Evolutionary conservation across 257 asterid species (phyloP).

Genomic region (Solanum virginianum): DNA sequence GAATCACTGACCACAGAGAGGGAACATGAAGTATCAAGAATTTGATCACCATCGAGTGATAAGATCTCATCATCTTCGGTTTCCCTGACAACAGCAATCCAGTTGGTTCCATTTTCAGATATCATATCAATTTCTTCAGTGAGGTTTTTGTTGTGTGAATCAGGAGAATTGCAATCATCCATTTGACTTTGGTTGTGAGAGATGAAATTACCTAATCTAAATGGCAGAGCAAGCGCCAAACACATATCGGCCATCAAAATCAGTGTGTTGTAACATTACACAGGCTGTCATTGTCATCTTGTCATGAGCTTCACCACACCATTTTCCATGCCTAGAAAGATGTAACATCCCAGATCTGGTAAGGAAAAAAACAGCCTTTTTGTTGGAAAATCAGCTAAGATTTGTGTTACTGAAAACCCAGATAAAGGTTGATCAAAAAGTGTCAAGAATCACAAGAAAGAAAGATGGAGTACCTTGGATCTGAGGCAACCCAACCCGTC

Average conservation of each 20-base stretch:
- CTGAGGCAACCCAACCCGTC: conserved; percentile 54
- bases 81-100: conserved; percentile 31
- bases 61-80: conserved; percentile 48
- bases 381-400: conserved; percentile 1
- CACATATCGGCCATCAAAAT: conserved; percentile 41
- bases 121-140: conserved; percentile 9
- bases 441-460: conserved; percentile 51
- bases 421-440: conserved; percentile 27
- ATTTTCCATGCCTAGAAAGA: conserved; percentile 24
- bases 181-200: conserved; percentile 22
- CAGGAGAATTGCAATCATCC: conserved; percentile 15
- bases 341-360: conserved; percentile 31
- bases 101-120: conserved; percentile 16
- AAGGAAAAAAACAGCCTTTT: conserved; percentile 18
- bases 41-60: conserved; percentile 41
- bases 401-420: conserved; percentile 16
- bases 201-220: conserved; percentile 38
- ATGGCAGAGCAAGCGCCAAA: conserved; percentile 46
- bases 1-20: conserved; percentile 70
- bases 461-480: conserved; percentile 63
- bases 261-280: conserved; percentile 23
- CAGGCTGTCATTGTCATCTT: conserved; percentile 45
- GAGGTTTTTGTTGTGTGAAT: conserved; percentile 7
- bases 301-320: conserved; percentile 6
- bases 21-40: conserved; percentile 51